A percentile compares a stretch with the other conserved stretches of the same genome.
Conservation (phyloP, 305 asterid species). For the Fraxinus albicans region DNA sequence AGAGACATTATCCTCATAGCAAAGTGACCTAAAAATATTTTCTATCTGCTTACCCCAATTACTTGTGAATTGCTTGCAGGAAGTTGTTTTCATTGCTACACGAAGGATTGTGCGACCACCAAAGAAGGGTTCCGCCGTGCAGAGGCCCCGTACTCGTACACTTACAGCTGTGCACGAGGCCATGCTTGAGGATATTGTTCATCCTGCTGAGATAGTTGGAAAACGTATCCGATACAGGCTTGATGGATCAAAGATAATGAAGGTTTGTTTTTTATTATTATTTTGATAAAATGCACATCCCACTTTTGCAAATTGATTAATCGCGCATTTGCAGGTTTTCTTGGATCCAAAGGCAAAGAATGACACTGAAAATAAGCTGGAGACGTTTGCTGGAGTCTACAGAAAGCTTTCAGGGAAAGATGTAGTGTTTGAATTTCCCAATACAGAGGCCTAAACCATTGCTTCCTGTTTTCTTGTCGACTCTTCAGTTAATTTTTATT, state of each 20-base stretch:
- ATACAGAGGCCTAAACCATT: conserved; percentile 35
- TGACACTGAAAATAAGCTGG: conserved; percentile 61
- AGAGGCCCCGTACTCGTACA: conserved; percentile 69
- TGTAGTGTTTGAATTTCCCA: conserved; percentile 60
- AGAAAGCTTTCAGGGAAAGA: conserved; percentile 69
- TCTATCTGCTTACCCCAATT: not conserved
- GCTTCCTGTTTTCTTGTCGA: conserved; percentile 20
- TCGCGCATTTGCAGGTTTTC: conserved; percentile 34
- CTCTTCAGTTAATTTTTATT: not conserved
- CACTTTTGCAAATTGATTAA: conserved; percentile 22
- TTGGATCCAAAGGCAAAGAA: conserved; percentile 63
- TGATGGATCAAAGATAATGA: conserved; percentile 76
- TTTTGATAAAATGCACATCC: not conserved
- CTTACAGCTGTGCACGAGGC: conserved; percentile 75
- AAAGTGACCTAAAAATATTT: conserved; percentile 10
- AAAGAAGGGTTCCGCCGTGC: conserved; percentile 72
- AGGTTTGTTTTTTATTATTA: conserved; percentile 30
- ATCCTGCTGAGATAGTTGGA: conserved; percentile 74
- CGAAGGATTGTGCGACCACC: conserved; percentile 78
- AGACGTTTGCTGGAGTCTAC: conserved; percentile 65
- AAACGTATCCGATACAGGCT: conserved; percentile 62
- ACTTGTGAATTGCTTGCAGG: conserved; percentile 30
- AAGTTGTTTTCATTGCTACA: conserved; percentile 65
- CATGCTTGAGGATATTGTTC: conserved; percentile 69
- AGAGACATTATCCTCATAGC: not conserved